Percentiles rank a stretch among this genome's conserved stretches.
Conservation (phyloP, 768 basidiomycete species). For the Candolleomyces efflorescens region DNA sequence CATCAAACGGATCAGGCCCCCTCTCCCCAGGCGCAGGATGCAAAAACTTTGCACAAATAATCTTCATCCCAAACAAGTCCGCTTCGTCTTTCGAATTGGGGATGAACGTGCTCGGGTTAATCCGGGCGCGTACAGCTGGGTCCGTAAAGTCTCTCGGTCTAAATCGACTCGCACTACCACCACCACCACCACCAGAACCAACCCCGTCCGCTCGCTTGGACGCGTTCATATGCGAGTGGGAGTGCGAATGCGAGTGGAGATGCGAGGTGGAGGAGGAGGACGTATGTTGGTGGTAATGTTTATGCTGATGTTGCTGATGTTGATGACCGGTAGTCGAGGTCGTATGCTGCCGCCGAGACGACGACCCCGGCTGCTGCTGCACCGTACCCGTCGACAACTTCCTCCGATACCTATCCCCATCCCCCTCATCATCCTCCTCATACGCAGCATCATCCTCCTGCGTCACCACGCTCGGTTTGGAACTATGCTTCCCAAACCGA, state of each 20-base stretch:
- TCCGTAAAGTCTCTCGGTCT: not conserved
- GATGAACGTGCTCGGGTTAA: constrained; percentile 16
- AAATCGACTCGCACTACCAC: no score
- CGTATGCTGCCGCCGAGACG: not conserved
- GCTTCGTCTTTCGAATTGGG: constrained; percentile 23
- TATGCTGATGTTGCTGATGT: not conserved
- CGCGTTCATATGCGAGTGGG: no score
- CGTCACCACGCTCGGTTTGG: not conserved
- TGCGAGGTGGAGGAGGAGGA: no score
- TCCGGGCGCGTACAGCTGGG: not conserved
- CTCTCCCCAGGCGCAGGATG: constrained; percentile 6
- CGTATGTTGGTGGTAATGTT: no score
- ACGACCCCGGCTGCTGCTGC: no score
- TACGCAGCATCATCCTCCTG: not conserved
- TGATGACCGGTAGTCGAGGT: no score
- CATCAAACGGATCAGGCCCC: constrained; percentile 1
- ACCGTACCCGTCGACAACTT: no score
- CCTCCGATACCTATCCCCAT: not conserved
- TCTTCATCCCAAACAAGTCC: constrained; percentile 22
- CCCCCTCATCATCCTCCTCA: constrained; percentile 3
- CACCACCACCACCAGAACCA: no score
- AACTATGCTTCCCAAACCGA: not conserved
- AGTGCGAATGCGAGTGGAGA: not conserved
- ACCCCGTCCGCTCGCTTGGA: no score
- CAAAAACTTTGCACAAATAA: constrained; percentile 40